phyloP scores from a whole-genome alignment of 148 eudicot species.

The Persicaria maculosa region DNA sequence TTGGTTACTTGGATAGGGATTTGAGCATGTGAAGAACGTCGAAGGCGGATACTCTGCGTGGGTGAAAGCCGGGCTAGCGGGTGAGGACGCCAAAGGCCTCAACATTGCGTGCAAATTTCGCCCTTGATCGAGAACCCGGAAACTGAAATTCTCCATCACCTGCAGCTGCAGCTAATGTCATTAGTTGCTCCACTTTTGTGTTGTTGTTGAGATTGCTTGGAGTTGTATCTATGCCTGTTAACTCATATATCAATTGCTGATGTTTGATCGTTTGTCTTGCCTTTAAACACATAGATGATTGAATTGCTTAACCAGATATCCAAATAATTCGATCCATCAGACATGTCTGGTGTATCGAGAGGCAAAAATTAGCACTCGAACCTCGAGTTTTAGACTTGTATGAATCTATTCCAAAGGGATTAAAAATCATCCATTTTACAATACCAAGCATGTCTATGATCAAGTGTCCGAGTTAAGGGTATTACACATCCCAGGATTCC shows the following conservation, averaged over 20 bases:
- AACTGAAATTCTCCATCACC: background rate
- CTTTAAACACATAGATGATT: background rate
- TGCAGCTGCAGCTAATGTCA: background rate
- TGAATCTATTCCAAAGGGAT: background rate
- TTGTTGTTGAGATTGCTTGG: background rate
- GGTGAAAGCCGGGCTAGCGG: constrained; percentile 43
- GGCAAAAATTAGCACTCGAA: no score
- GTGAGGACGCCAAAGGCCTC: constrained; percentile 18
- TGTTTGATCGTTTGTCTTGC: background rate
- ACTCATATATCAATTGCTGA: background rate
- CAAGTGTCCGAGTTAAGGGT: constrained; percentile 24
- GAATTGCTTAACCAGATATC: background rate
- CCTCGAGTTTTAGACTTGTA: background rate
- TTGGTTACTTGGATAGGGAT: constrained; percentile 27
- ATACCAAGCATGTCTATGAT: background rate
- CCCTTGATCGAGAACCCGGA: no score
- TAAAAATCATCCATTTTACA: background rate
- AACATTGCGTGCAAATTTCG: constrained; percentile 31
- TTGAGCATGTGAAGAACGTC: constrained; percentile 41
- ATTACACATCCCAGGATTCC: constrained; percentile 95
- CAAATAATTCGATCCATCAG: no score
- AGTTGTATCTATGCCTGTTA: background rate
- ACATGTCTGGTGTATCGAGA: no score
- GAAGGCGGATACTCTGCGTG: constrained; percentile 59
- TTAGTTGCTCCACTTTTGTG: background rate